Evolutionary conservation across 371 early-diverging fungal species (phyloP).

Genomic region (Mortierella sp.): DNA sequence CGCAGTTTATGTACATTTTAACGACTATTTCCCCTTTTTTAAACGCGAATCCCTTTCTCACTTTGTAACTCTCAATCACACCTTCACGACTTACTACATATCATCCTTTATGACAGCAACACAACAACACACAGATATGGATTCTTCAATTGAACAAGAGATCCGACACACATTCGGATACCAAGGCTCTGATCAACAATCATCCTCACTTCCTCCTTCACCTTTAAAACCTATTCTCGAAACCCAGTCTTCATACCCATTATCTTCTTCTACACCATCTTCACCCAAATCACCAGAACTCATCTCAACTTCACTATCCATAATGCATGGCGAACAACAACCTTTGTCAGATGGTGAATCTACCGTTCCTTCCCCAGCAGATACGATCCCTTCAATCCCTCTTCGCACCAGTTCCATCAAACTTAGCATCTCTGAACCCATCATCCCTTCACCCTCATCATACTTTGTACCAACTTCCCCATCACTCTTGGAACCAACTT

Average conservation of each 20-base stretch:
- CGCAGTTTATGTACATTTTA: too few relatives aligned
- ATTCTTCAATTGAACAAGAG: too few relatives aligned
- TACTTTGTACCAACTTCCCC: not conserved
- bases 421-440: not conserved
- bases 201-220: conserved; percentile 6
- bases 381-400: not conserved
- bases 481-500: not conserved
- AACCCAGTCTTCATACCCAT: not conserved
- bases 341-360: not conserved
- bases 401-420: conserved; percentile 5
- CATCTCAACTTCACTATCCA: not conserved
- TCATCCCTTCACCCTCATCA: not conserved
- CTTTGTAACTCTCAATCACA: not conserved
- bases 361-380: not conserved
- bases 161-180: conserved; percentile 24
- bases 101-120: not conserved
- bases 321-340: not conserved
- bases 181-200: not conserved
- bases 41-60: too few relatives aligned
- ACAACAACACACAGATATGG: not conserved
- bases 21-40: too few relatives aligned
- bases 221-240: not conserved
- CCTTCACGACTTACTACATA: not conserved
- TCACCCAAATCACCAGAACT: not conserved
- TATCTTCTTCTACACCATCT: not conserved